Evolutionary conservation across 108 stramenopile species (phyloP).

Genomic region (Schizochytrium sp.): DNA sequence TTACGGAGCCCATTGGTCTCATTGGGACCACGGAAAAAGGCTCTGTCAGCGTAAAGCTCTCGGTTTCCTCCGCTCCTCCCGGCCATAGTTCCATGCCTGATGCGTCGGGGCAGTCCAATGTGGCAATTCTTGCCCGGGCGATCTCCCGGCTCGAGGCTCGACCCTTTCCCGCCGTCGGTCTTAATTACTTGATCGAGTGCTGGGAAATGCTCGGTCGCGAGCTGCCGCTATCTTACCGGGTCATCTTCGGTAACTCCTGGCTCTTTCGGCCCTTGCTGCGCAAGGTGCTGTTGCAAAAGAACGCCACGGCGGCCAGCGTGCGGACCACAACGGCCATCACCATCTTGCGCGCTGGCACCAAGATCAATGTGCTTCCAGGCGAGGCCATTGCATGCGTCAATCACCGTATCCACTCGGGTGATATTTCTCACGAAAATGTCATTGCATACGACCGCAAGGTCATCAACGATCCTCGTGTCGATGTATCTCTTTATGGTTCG

Average conservation of each 20-base stretch:
- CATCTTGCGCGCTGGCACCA: not conserved
- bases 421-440: not conserved
- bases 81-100: constrained; percentile 22
- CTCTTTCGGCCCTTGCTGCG: not conserved
- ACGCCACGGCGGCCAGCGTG: constrained; percentile 12
- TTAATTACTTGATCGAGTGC: not conserved
- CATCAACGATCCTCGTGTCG: constrained; percentile 16
- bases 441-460: constrained; percentile 18
- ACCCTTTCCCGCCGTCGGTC: constrained; percentile 11
- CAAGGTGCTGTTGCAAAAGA: not conserved
- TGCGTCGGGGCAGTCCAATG: not conserved
- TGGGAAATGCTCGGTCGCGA: not conserved
- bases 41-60: not conserved
- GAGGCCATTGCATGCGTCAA: constrained; percentile 15
- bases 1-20: not conserved
- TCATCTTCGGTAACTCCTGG: not conserved
- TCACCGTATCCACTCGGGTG: constrained; percentile 26
- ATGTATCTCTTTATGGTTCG: not conserved
- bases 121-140: constrained; percentile 15
- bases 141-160: constrained; percentile 5
- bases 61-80: not conserved
- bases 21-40: constrained; percentile 21
- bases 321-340: constrained; percentile 26
- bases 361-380: constrained; percentile 22
- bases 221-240: not conserved